Base-by-base conservation (phyloP, 75 land plant species). In the Picea sitchensis region DNA sequence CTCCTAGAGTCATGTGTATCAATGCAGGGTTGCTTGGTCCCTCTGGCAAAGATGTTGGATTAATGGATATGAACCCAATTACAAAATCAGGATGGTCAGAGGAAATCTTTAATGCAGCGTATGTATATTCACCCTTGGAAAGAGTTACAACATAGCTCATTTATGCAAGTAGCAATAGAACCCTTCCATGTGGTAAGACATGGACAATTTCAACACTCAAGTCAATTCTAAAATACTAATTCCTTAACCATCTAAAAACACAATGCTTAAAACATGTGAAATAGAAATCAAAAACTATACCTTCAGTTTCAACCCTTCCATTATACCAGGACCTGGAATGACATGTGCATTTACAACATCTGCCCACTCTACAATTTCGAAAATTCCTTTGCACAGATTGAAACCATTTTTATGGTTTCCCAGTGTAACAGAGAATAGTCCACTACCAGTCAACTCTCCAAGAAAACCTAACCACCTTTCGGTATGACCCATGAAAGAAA, bases 1-100 rank as follows among this genome's bases (percentile, higher is more conserved):
- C 96, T 58, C 96, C 99, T 38, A 95, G 96, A 4, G 99, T 94
- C 78, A 92, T 93, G 69, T 96, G 93, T 65, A 94, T 85, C 18
- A 96, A 81, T 51, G 89, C 82, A n/a, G 93, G 95, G 86, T 86
- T 83, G 65, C 59, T 85, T 11, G 96, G 88, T n/a, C 87, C 91
- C 30, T 76, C 87, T 58, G 80, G 82, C 94, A 93, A 94, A 68
- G 96, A 91, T 73, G 99, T 95, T 32, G 99, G 95, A 81, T 94
- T 94, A 54, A 94, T 93, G 1, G 99, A 96, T 73, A 96, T 92
- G 84, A 96, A 94, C 0, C 96, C 96, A 79, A 96, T 92, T 12
- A 92, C 96, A 87, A 93, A 96, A 67, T 92, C 96, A 31, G 90
- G 84, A 77, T 89, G 85, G 3, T 81, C 81, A 54, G 88, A 91